Percentiles rank a stretch among this genome's conserved stretches.
These are phyloP conservation scores for Globisporangium cylindrosporum DNA, from an alignment of 352 stramenopile genomes.

Conservation along the genomic window DNA sequence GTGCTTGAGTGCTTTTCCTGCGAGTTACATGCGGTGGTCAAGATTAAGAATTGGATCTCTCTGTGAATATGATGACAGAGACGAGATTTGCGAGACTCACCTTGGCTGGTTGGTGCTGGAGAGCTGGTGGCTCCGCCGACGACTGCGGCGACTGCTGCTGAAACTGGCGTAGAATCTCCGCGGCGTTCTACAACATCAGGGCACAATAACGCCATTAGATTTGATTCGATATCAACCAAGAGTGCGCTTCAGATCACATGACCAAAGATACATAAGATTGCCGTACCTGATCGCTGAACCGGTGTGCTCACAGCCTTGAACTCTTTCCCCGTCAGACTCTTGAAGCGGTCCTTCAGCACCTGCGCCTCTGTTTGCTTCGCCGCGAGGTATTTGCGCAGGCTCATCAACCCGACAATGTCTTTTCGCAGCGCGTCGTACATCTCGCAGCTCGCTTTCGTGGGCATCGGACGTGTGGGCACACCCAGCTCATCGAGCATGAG, in stretches of 20 bases:
- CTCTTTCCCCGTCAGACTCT: slow-evolving; percentile 47
- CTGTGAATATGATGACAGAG: background rate
- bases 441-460: slow-evolving; percentile 60
- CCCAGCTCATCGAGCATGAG: slow-evolving; percentile 65
- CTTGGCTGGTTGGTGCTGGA: slow-evolving; percentile 33
- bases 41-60: background rate
- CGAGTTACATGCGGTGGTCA: background rate
- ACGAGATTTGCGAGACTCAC: background rate
- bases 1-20: slow-evolving; percentile 53
- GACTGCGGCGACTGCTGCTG: slow-evolving; percentile 5
- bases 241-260: background rate
- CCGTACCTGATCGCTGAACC: slow-evolving; percentile 34
- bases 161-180: slow-evolving; percentile 21
- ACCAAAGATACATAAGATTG: background rate
- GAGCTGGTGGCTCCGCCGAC: slow-evolving; percentile 16
- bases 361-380: slow-evolving; percentile 54
- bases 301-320: slow-evolving; percentile 44
- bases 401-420: slow-evolving; percentile 53
- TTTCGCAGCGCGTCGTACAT: slow-evolving; percentile 60
- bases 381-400: slow-evolving; percentile 56
- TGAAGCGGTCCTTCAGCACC: slow-evolving; percentile 48
- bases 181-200: slow-evolving; percentile 26
- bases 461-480: slow-evolving; percentile 64
- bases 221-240: background rate
- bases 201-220: background rate